Evolutionary conservation across 352 stramenopile species (phyloP), one percentile per base, ranked within the genome.

Genomic region (Phytophthora boehmeriae): DNA sequence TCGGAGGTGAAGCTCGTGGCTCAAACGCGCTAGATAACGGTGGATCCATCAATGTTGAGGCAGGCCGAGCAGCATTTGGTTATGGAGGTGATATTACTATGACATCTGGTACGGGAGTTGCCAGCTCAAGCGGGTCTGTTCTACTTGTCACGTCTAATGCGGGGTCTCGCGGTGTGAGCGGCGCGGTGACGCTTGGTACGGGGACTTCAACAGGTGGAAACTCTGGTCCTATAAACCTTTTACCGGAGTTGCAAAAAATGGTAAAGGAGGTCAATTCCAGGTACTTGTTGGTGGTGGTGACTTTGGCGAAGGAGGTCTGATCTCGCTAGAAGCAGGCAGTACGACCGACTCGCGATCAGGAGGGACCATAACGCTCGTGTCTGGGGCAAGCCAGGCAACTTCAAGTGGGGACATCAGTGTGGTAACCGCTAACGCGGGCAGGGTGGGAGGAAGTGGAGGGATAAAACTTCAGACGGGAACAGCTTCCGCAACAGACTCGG

Each of bases 1-100:
- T 65, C 17, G 93, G 93, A 46, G 95, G 95, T 20, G 80, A 96
- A 71, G 92, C 85, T 25, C 87, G 91, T 65, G 95, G 95, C 38
- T 85, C 83, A 54, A 92, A 92, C 43, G 63, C 73, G 2, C 75
- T 93, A 56, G 90, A 98, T 64, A 95, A 97, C 62, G 94, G 93
- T 19, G 94, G 91, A 34, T 78, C 82, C 47, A 74, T 98, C 43
- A 72, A 56, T 25, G 23, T 97, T n/a, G 63, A 66, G 32, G 92
- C 89, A 30, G 96, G 94, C 68, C 80, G 54, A 34, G 73, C 56
- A 54, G 83, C 73, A 42, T 90, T 61, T 55, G 86, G 84, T 3
- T 91, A 88, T 52, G 80, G 84, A 47, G 86, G 86, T 35, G 75
- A 84, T 19, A 11, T 94, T 17, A 45, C 63, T 10, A 42, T 93